These are phyloP conservation scores for Pachysolen tannophilus DNA, from an alignment of 805 yeast genomes.

Conservation along the genomic window DNA sequence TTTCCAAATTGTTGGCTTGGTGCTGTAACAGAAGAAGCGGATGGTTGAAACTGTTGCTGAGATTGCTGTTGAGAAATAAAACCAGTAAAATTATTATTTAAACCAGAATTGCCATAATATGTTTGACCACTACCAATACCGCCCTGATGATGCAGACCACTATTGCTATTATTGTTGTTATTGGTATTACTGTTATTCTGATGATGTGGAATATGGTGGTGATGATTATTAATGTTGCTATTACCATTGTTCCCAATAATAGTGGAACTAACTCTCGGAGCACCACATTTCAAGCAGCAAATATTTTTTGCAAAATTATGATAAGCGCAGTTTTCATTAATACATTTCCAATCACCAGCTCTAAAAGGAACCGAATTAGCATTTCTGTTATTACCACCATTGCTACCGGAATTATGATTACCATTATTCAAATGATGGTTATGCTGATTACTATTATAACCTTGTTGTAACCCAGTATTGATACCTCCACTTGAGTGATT, in stretches of 20 bases:
- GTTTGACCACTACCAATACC: not conserved
- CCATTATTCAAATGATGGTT: not conserved
- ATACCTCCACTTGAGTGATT: too few species aligned
- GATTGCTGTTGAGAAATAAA: too few species aligned
- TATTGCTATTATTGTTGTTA: conserved; percentile 7
- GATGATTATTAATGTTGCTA: conserved; percentile 19
- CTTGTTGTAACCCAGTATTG: too few species aligned
- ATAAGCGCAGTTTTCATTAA: conserved; percentile 68
- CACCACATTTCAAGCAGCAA: conserved; percentile 83
- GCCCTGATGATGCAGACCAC: not conserved
- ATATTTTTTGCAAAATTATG: conserved; percentile 91
- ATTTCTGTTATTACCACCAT: conserved; percentile 10
- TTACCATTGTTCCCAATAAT: conserved; percentile 1
- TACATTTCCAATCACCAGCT: conserved; percentile 96
- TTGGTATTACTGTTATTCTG: conserved; percentile 10
- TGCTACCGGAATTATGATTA: not conserved
- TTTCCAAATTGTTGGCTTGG: conserved; percentile 1
- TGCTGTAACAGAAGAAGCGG: conserved; percentile 2
- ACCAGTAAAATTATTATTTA: too few species aligned
- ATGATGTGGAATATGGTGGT: conserved; percentile 17
- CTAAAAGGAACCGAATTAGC: conserved; percentile 73
- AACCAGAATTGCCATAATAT: too few species aligned
- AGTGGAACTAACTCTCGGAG: conserved; percentile 35
- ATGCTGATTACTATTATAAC: too few species aligned
- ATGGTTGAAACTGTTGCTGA: too few species aligned